Conservation (phyloP, 164 flowering plant genomes). For the Aristolochia contorta region DNA sequence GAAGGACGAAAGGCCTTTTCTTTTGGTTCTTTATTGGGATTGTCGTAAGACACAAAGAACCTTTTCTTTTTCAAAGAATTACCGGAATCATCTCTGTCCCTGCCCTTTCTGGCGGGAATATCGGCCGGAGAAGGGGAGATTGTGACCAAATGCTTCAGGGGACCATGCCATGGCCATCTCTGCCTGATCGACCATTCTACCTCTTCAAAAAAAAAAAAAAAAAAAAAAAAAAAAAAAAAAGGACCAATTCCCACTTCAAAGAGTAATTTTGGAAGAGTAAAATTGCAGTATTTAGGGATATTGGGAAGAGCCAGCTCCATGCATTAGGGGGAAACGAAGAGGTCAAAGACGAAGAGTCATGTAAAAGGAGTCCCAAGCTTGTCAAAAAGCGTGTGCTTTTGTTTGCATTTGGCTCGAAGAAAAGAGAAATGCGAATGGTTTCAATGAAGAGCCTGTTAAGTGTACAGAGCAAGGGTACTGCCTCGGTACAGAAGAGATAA, state of each 20-base stretch:
- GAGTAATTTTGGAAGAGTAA: not conserved
- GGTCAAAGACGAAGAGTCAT: too few relatives aligned
- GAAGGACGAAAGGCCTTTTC: not conserved
- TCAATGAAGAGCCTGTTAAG: too few relatives aligned
- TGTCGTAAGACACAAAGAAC: constrained; percentile 6
- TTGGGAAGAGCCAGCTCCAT: too few relatives aligned
- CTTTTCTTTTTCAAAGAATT: not conserved
- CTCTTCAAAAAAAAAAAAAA: too few relatives aligned
- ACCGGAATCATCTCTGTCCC: not conserved
- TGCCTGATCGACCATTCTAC: too few relatives aligned
- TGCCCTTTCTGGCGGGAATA: not conserved
- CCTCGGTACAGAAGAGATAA: too few relatives aligned
- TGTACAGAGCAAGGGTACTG: too few relatives aligned
- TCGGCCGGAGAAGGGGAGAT: not conserved
- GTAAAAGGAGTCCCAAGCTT: too few relatives aligned
- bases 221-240: too few relatives aligned
- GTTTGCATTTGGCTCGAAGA: not conserved
- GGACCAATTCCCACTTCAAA: not conserved
- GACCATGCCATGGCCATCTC: too few relatives aligned
- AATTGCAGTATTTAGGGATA: too few relatives aligned
- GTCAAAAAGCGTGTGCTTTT: not conserved
- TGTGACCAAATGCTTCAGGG: not conserved
- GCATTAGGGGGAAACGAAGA: too few relatives aligned
- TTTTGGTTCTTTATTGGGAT: constrained; percentile 7
- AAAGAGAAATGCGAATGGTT: not conserved